Conservation (phyloP, 1,284 basidiomycete species). For the Puccinia novopanici region DNA sequence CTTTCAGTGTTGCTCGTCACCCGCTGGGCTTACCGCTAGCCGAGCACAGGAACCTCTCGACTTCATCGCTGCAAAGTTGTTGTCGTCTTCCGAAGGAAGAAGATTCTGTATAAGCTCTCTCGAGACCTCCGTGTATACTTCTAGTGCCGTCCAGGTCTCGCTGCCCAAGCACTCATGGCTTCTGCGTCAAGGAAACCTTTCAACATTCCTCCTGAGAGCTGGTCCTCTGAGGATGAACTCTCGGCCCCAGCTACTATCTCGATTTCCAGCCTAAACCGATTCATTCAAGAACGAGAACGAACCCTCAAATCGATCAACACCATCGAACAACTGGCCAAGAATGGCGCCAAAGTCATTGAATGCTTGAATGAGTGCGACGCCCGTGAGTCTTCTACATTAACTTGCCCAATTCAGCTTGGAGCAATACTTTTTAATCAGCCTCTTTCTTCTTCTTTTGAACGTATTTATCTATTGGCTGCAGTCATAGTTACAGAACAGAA, state of each 20-base stretch:
- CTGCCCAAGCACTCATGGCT: background rate
- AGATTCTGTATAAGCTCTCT: background rate
- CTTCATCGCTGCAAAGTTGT: background rate
- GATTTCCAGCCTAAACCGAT: slow-evolving; percentile 5
- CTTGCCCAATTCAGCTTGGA: too few relatives aligned
- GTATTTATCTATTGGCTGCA: background rate
- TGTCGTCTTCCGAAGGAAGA: background rate
- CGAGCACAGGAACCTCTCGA: background rate
- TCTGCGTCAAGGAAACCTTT: slow-evolving; percentile 1
- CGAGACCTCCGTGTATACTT: background rate
- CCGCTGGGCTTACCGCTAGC: background rate
- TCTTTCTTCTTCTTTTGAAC: background rate
- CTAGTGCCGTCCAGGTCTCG: background rate
- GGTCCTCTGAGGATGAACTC: slow-evolving; percentile 26
- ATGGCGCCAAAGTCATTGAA: slow-evolving; percentile 17
- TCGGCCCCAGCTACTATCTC: background rate
- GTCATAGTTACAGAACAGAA: slow-evolving; percentile 24
- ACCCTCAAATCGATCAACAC: background rate
- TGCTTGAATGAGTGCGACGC: slow-evolving; percentile 23
- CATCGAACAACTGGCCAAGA: slow-evolving; percentile 9
- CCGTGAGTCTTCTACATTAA: background rate
- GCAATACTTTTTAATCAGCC: background rate
- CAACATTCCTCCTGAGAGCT: slow-evolving; percentile 10
- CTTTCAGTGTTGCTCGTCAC: background rate
- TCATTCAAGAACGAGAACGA: slow-evolving; percentile 13